A percentile compares a stretch with the other conserved stretches of the same genome.
phyloP scores from a whole-genome alignment of 495 filamentous ascomycete species.

The Hypomontagnella monticulosa region DNA sequence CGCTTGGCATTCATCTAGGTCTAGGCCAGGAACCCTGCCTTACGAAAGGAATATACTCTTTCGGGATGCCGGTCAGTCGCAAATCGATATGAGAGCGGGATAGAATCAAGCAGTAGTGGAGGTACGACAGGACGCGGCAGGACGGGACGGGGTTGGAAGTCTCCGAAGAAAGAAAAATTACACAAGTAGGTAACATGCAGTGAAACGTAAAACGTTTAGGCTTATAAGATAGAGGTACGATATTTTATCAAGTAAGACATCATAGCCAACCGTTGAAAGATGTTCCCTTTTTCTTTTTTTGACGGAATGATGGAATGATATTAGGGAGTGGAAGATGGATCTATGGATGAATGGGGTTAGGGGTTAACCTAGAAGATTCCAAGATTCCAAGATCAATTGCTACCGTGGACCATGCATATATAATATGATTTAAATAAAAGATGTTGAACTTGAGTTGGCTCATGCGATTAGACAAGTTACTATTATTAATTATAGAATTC shows the following conservation, averaged over 20 bases:
- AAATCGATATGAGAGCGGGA: slow-evolving; percentile 11
- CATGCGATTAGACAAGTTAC: no score
- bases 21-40: background rate
- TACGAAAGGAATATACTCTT: background rate
- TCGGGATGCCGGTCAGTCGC: slow-evolving; percentile 16
- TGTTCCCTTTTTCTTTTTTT: background rate
- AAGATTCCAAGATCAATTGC: no score
- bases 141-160: slow-evolving; percentile 4
- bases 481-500: no score
- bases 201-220: slow-evolving; percentile 33
- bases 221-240: slow-evolving; percentile 1
- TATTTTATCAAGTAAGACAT: background rate
- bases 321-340: background rate
- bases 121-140: background rate
- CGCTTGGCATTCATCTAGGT: slow-evolving; percentile 2
- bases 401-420: background rate
- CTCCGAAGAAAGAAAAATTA: slow-evolving; percentile 24
- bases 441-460: background rate
- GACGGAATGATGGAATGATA: background rate
- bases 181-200: slow-evolving; percentile 10
- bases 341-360: background rate
- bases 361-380: no score
- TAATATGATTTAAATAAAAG: background rate
- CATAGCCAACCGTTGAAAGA: background rate
- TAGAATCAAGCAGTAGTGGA: no score